Base-by-base conservation (phyloP, 345 rosid species). In the Cochlearia excelsa region DNA sequence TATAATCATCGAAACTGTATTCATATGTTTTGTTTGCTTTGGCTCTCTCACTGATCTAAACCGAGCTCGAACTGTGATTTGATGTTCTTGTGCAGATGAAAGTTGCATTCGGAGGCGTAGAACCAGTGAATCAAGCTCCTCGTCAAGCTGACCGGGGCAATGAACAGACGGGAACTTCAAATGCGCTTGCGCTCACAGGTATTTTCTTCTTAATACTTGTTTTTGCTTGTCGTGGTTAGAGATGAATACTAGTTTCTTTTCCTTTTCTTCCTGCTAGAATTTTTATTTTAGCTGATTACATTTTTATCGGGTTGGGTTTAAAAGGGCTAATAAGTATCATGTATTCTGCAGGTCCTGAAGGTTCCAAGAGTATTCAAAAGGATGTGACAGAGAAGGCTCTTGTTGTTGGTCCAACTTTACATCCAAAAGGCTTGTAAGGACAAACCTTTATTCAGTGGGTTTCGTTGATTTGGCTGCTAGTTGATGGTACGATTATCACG, bases 361-460 rank as follows among this genome's bases (percentile, higher is more conserved):
- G 71, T 58, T 78, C 91, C 35, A 76, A 68, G 65, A 76, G 66
- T 76, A 39, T 70, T n/a, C 82, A 69, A 16, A 81, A 77, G 78
- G 67, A 74, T 53, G 83, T 74, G 47, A 58, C 76, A 35, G 89
- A 80, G 66, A 93, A 70, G 75, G 82, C 96, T 47, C 62, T 87
- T 50, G 78, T 77, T 67, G 85, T 84, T 73, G 99, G 96, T 75
- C 99, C 95, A 60, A 81, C 93, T 73, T 9, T 81, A 48, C 93
- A 78, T 61, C 74, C 87, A 23, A 87, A 78, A 63, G 81, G 79
- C 65, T 61, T 30, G 92, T 85, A 65, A 77, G 91, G 80, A 9
- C 57, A 56, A 9, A 29, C 31, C 6, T 57, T 39, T 8, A 0
- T n/a, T n/a, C 35, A 0, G 3, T 58, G 52, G 26, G 30, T 53